Percentiles rank a stretch among this genome's conserved stretches.
Evolutionary conservation across 1,139 yeast species (phyloP).

Genomic region (Lizanozyma gosingica): DNA sequence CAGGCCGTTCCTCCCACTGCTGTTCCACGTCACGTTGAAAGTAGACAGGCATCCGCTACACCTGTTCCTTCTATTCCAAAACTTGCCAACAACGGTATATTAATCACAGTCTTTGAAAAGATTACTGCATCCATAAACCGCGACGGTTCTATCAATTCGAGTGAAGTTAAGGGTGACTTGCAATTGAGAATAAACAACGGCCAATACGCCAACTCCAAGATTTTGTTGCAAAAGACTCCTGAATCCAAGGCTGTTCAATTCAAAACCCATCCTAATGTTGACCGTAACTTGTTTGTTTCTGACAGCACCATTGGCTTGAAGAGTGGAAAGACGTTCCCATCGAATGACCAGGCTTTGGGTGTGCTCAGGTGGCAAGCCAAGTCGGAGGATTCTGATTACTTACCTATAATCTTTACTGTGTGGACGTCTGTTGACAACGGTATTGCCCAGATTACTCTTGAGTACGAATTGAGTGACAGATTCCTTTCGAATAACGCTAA

Average conservation of each 20-base stretch:
- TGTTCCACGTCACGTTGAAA: constrained; percentile 6
- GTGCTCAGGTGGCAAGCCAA: constrained; percentile 88
- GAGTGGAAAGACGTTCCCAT: constrained; percentile 80
- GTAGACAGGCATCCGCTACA: constrained; percentile 11
- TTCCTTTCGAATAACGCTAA: constrained; percentile 24
- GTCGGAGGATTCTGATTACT: constrained; percentile 45
- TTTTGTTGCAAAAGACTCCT: constrained; percentile 45
- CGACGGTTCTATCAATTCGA: constrained; percentile 67
- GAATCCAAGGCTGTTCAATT: constrained; percentile 51
- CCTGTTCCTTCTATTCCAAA: constrained; percentile 20
- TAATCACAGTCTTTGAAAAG: constrained; percentile 70
- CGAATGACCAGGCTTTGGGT: constrained; percentile 82
- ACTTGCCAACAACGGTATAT: constrained; percentile 63
- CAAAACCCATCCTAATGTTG: constrained; percentile 95
- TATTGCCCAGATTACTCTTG: constrained; percentile 69
- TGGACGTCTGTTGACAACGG: constrained; percentile 60
- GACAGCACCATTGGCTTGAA: constrained; percentile 60
- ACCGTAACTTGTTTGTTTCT: constrained; percentile 57
- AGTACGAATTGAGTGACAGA: constrained; percentile 57
- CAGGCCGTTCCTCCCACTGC: constrained; percentile 13
- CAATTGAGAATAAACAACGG: constrained; percentile 79
- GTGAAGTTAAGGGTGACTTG: constrained; percentile 86
- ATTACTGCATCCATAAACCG: constrained; percentile 70
- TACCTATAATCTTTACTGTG: constrained; percentile 73
- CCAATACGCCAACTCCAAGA: constrained; percentile 54